These are phyloP conservation scores for Phaeosphaeriaceae sp. DNA, from an alignment of 2,329 filamentous ascomycete genomes.

Conservation along the genomic window DNA sequence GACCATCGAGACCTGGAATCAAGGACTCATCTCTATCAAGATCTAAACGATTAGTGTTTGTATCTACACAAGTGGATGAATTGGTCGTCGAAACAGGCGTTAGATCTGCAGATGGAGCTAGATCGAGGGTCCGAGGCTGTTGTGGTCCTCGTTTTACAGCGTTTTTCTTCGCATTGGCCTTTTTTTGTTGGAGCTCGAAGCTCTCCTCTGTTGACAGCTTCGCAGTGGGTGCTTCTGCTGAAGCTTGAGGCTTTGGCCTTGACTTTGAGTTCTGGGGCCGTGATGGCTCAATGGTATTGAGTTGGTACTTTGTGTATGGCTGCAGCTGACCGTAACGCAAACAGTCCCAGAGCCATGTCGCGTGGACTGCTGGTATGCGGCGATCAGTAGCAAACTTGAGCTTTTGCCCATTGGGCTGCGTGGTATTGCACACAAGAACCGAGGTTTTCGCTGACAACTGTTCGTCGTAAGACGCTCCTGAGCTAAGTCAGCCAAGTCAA, in stretches of 20 bases:
- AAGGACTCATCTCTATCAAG: slow-evolving; percentile 18
- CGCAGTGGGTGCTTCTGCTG: slow-evolving; percentile 25
- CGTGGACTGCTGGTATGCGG: slow-evolving; percentile 79
- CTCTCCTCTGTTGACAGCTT: slow-evolving; percentile 31
- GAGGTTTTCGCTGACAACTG: slow-evolving; percentile 74
- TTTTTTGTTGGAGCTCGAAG: slow-evolving; percentile 26
- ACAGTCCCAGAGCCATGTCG: slow-evolving; percentile 86
- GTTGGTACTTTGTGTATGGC: slow-evolving; percentile 53
- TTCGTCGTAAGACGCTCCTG: slow-evolving; percentile 80
- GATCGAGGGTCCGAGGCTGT: slow-evolving; percentile 30
- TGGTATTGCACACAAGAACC: slow-evolving; percentile 75
- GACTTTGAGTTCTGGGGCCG: slow-evolving; percentile 22
- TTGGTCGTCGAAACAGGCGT: slow-evolving; percentile 29
- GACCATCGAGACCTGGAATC: slow-evolving; percentile 27
- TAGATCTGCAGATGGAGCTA: slow-evolving; percentile 28
- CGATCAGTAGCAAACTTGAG: slow-evolving; percentile 76
- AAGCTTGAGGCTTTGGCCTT: slow-evolving; percentile 14
- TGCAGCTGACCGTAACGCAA: slow-evolving; percentile 63
- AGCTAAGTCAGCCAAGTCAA: slow-evolving; percentile 21
- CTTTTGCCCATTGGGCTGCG: slow-evolving; percentile 72
- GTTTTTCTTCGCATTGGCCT: slow-evolving; percentile 22
- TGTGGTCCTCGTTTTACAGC: slow-evolving; percentile 15
- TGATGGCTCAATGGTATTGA: slow-evolving; percentile 23
- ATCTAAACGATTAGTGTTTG: slow-evolving; percentile 11
- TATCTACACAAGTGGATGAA: slow-evolving; percentile 16